phyloP scores from a whole-genome alignment of 2,329 filamentous ascomycete genomes.

The Gnomoniopsis sp. region DNA sequence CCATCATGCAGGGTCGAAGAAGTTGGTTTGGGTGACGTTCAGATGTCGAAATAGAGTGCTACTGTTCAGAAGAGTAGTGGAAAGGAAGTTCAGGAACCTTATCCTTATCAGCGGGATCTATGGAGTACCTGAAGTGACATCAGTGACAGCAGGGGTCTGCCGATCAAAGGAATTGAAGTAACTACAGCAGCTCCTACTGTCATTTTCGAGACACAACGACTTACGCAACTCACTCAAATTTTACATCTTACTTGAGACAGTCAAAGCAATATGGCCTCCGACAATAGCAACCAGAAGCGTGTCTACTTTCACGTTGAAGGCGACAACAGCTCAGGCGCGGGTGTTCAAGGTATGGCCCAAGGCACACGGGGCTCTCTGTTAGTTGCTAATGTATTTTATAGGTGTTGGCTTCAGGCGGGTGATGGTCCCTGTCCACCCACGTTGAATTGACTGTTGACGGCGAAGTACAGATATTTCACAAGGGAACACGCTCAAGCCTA shows the following conservation, averaged over 20 bases:
- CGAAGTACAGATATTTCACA: constrained; percentile 44
- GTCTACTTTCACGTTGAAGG: constrained; percentile 62
- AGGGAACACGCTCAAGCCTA: constrained; percentile 47
- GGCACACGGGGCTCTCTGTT: neutral
- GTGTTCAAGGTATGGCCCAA: constrained; percentile 59
- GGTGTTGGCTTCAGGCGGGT: constrained; percentile 55
- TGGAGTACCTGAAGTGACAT: neutral
- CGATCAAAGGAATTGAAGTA: neutral
- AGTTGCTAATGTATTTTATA: constrained; percentile 23
- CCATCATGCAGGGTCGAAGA: constrained; percentile 20
- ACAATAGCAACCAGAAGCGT: constrained; percentile 30
- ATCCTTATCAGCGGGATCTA: constrained; percentile 5
- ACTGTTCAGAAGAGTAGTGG: neutral
- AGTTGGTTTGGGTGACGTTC: neutral
- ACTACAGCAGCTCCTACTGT: neutral
- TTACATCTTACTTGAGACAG: neutral
- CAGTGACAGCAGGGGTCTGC: neutral
- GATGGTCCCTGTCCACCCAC: neutral
- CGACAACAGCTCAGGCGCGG: constrained; percentile 2
- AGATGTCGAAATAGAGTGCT: neutral
- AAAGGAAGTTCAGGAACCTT: neutral
- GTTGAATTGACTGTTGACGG: neutral
- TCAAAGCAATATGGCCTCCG: neutral
- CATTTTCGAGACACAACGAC: neutral
- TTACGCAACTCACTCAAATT: neutral